Conservation (phyloP, 345 rosid species). For the Gossypium raimondii region DNA sequence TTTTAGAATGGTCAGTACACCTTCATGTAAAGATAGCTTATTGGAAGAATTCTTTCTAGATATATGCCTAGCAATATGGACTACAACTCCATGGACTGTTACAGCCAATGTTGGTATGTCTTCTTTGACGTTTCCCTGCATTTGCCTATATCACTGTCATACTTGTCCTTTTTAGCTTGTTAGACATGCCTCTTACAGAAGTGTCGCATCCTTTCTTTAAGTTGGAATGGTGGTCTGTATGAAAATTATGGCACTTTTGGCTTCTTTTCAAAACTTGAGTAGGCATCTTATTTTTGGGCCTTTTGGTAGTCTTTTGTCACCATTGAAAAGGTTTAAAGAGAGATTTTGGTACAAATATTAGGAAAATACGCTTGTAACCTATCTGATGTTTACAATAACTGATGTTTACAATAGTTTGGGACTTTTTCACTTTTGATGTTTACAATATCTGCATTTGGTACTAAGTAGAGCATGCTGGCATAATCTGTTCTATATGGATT, state of each 20-base stretch:
- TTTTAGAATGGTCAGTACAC: conserved; percentile 50
- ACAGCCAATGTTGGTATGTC: conserved; percentile 89
- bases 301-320: background rate
- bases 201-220: background rate
- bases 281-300: background rate
- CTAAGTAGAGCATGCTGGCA: too few species aligned
- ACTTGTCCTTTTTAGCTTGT: background rate
- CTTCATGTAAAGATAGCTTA: conserved; percentile 32
- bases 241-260: background rate
- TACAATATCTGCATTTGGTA: too few species aligned
- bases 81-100: conserved; percentile 96
- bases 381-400: too few species aligned
- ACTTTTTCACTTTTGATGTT: too few species aligned
- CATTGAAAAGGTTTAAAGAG: background rate
- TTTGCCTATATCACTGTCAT: background rate
- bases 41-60: conserved; percentile 68
- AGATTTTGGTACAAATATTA: background rate
- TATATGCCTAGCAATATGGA: conserved; percentile 83
- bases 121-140: background rate
- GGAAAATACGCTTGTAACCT: background rate
- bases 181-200: background rate
- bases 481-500: too few species aligned
- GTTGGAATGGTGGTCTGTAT: background rate
- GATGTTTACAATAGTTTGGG: too few species aligned
- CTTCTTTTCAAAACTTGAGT: background rate